A percentile compares a stretch with the other conserved stretches of the same genome.
phyloP scores from a whole-genome alignment of 2,329 filamentous ascomycete species.

The Penicillium oxalicum region DNA sequence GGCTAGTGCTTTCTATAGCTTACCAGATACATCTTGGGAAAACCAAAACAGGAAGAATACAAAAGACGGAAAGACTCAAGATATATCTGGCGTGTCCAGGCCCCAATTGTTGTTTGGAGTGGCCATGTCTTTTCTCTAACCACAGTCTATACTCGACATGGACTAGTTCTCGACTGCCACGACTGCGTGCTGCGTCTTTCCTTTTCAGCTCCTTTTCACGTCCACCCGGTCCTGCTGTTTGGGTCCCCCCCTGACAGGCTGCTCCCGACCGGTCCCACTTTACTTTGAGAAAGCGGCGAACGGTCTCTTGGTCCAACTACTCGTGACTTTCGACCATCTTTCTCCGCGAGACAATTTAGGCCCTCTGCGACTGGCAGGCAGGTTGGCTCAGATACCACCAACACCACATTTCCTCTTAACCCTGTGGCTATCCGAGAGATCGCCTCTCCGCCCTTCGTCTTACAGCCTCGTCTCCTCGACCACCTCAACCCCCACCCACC shows the following conservation, averaged over 20 bases:
- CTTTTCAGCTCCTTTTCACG: neutral
- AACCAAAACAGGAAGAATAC: no score
- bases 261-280: constrained; percentile 20
- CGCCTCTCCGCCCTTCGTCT: no score
- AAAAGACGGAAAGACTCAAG: no score
- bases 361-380: constrained; percentile 17
- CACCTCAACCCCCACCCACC: neutral
- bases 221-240: neutral
- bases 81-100: no score
- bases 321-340: constrained; percentile 17
- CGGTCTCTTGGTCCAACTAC: constrained; percentile 18
- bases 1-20: no score
- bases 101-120: no score
- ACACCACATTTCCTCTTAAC: constrained; percentile 2
- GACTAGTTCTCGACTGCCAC: no score
- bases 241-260: neutral
- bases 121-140: no score
- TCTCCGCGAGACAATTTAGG: constrained; percentile 21
- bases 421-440: neutral
- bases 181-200: no score
- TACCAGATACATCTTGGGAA: no score
- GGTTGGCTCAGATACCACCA: constrained; percentile 8
- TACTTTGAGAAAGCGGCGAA: constrained; percentile 13
- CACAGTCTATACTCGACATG: no score
- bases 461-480: no score